Conservation (phyloP, 768 basidiomycete species). For the Sarcomyxa edulis region DNA sequence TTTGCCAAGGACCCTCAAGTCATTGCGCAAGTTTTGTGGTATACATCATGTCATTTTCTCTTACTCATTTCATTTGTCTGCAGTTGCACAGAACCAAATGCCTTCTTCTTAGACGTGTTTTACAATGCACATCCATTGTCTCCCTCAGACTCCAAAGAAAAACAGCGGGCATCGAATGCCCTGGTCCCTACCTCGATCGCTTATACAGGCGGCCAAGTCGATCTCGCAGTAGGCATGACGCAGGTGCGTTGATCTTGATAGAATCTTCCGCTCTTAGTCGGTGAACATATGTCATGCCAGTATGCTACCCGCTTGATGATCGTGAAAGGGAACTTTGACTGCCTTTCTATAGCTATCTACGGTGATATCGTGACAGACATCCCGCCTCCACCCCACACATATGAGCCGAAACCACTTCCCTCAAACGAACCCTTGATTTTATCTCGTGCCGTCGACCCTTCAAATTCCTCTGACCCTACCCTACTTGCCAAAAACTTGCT, state of each 20-base stretch:
- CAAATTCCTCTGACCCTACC: constrained; percentile 55
- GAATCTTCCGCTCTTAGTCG: not conserved
- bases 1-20: constrained; percentile 57
- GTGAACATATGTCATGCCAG: constrained; percentile 29
- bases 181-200: constrained; percentile 68
- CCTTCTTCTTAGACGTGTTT: constrained; percentile 71
- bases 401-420: constrained; percentile 37
- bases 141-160: constrained; percentile 43
- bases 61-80: constrained; percentile 8
- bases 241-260: constrained; percentile 41
- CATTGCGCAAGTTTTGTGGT: constrained; percentile 44
- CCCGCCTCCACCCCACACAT: constrained; percentile 25
- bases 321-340: constrained; percentile 67
- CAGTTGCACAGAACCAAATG: constrained; percentile 66
- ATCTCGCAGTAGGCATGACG: constrained; percentile 66
- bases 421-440: constrained; percentile 31
- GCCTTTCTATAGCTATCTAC: constrained; percentile 60
- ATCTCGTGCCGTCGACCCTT: constrained; percentile 52
- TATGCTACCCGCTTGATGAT: constrained; percentile 77
- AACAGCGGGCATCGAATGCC: constrained; percentile 62
- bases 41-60: not conserved
- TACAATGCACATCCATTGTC: constrained; percentile 64
- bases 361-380: constrained; percentile 49
- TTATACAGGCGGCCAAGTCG: constrained; percentile 62
- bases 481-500: constrained; percentile 58